phyloP scores from a whole-genome alignment of 2,329 filamentous ascomycete species.

The Akanthomyces dipterigenus region DNA sequence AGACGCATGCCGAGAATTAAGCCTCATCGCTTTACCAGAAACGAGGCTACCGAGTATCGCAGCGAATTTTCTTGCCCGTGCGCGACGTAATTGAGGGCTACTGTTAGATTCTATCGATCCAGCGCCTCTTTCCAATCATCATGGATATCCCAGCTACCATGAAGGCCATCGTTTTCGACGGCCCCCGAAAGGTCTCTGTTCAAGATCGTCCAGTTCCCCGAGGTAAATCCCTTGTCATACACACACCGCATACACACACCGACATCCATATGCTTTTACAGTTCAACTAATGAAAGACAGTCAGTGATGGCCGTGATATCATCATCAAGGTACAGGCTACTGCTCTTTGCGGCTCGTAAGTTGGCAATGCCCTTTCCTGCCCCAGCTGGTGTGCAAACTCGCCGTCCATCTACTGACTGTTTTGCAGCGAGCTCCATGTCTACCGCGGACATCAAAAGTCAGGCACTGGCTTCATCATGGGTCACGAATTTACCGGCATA shows the following conservation, averaged over 20 bases:
- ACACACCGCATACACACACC: background rate
- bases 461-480: slow-evolving; percentile 58
- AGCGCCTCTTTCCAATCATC: background rate
- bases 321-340: slow-evolving; percentile 79
- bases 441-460: slow-evolving; percentile 76
- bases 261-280: too few species aligned
- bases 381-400: background rate
- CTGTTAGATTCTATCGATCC: background rate
- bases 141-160: slow-evolving; percentile 50
- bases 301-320: slow-evolving; percentile 66
- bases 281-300: slow-evolving; percentile 25
- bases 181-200: slow-evolving; percentile 64
- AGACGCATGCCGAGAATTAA: background rate
- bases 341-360: slow-evolving; percentile 81
- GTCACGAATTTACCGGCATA: slow-evolving; percentile 80
- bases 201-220: slow-evolving; percentile 75
- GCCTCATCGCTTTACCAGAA: background rate
- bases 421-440: slow-evolving; percentile 69
- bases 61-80: background rate
- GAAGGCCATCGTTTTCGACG: slow-evolving; percentile 86
- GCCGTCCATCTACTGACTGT: background rate
- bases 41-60: background rate
- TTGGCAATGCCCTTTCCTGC: slow-evolving; percentile 14
- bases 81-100: background rate
- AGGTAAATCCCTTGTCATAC: slow-evolving; percentile 25